These are phyloP conservation scores for Metarhizium humberi DNA, from an alignment of 2,329 filamentous ascomycete genomes.

Conservation along the genomic window DNA sequence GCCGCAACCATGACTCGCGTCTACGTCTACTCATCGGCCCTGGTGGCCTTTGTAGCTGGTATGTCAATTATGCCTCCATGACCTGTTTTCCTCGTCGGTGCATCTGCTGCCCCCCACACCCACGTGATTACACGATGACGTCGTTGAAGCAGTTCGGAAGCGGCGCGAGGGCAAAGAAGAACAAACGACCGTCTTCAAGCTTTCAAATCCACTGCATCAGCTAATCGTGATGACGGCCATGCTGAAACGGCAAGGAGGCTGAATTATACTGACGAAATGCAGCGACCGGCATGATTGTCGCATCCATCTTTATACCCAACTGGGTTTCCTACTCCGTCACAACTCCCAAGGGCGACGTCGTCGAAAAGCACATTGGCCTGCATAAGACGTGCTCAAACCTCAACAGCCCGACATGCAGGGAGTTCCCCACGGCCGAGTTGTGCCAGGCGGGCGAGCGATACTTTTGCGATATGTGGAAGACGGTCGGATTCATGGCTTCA, in stretches of 20 bases:
- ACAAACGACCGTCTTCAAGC: neutral
- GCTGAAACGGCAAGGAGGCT: neutral
- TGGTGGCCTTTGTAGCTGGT: slow-evolving; percentile 35
- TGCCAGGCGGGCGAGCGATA: slow-evolving; percentile 43
- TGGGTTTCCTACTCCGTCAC: slow-evolving; percentile 60
- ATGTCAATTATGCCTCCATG: slow-evolving; percentile 15
- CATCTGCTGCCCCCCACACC: slow-evolving; percentile 1
- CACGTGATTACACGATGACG: slow-evolving; percentile 14
- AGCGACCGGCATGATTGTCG: slow-evolving; percentile 65
- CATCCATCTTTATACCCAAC: slow-evolving; percentile 57
- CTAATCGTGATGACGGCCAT: neutral
- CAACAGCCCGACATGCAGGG: slow-evolving; percentile 48
- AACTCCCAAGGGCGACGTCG: slow-evolving; percentile 34
- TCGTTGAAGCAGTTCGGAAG: slow-evolving; percentile 3
- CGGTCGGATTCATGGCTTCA: slow-evolving; percentile 77
- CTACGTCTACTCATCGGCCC: slow-evolving; percentile 31
- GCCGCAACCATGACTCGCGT: slow-evolving; percentile 30
- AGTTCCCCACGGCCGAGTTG: slow-evolving; percentile 22
- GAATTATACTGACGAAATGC: slow-evolving; percentile 19
- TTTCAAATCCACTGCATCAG: neutral
- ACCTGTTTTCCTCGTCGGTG: neutral
- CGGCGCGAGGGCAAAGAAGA: neutral
- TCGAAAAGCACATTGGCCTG: slow-evolving; percentile 61
- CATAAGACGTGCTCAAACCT: slow-evolving; percentile 71
- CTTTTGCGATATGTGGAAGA: slow-evolving; percentile 91